Evolutionary conservation across 202 grass and related monocot genomes (phyloP).

Genomic region (Panicum virgatum): DNA sequence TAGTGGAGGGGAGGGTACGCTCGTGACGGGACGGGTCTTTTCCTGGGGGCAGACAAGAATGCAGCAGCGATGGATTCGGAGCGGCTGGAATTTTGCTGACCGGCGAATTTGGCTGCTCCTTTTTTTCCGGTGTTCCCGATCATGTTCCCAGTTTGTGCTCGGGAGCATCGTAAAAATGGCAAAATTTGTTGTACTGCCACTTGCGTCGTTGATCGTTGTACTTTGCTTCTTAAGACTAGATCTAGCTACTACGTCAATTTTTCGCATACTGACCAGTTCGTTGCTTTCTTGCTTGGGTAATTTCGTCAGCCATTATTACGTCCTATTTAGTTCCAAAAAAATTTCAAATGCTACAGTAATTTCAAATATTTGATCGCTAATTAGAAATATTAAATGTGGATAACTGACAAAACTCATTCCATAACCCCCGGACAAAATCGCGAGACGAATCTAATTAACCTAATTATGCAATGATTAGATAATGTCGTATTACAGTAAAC

Average conservation of each 20-base stretch:
- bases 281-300: not conserved
- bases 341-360: too few species aligned
- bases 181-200: not conserved
- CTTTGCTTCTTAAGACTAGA: not conserved
- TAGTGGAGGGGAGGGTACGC: not conserved
- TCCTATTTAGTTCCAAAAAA: too few species aligned
- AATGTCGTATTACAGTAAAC: too few species aligned
- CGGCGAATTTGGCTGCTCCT: not conserved
- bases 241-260: not conserved
- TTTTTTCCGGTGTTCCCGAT: not conserved
- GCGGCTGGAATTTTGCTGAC: slow-evolving; percentile 29
- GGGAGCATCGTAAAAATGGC: not conserved
- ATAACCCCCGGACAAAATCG: too few species aligned
- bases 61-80: slow-evolving; percentile 15
- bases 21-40: slow-evolving; percentile 36
- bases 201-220: not conserved
- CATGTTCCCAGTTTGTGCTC: not conserved
- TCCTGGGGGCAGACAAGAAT: slow-evolving; percentile 36
- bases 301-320: not conserved
- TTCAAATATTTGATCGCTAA: too few species aligned
- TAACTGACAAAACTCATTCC: too few species aligned
- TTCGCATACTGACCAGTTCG: not conserved
- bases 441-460: too few species aligned
- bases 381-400: too few species aligned
- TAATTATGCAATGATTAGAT: too few species aligned